Evolutionary conservation across 2,329 filamentous ascomycete species (phyloP), one percentile per base, ranked within the genome.

Genomic region (Cladophialophora carrionii): DNA sequence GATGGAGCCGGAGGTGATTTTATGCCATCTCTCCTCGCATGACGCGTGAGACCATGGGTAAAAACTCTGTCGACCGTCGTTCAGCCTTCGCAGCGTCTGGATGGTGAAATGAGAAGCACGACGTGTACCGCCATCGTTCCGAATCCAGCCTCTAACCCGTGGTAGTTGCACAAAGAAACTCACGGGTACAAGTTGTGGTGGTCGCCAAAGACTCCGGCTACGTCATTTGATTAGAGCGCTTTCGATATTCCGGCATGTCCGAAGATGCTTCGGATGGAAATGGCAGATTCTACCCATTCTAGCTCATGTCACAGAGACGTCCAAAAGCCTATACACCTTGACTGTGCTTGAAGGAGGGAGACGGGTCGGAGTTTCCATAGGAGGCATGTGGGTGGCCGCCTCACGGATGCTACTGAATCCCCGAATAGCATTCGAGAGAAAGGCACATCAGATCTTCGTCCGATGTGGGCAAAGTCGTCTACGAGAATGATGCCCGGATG

Each of bases 171-270:
- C 20, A 20, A 29, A 52, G 10, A 9, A 52, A 26, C 20, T 52
- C 22, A 52, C 48, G 20, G 20, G n/a, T 3, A 29, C 14, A 52
- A 52, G 48, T 29, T 29, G 10, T 24, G n/a, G 26, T 52, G 48
- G 48, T 14, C 20, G 20, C 26, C 22, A 29, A 26, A 52, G 4
- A 14, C 26, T 26, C 20, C 26, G 48, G 9, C 20, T 52, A 52
- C 48, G 48, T 52, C 48, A 52, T 52, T 26, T 52, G 48, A 52
- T 52, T 52, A 20, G 48, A 22, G 48, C 22, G 20, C 26, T 14
- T 3, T 24, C 17, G 17, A 43, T 43, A 43, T n/a, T 43, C 37
- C 17, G 37, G 37, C 37, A 43, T 3, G 37, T 5, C 37, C 37
- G 37, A 43, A n/a, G 37, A 43, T 43, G 17, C 17, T n/a, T 20